Base-by-base conservation (phyloP, 495 filamentous ascomycete species). In the Bryoglossum gracile region DNA sequence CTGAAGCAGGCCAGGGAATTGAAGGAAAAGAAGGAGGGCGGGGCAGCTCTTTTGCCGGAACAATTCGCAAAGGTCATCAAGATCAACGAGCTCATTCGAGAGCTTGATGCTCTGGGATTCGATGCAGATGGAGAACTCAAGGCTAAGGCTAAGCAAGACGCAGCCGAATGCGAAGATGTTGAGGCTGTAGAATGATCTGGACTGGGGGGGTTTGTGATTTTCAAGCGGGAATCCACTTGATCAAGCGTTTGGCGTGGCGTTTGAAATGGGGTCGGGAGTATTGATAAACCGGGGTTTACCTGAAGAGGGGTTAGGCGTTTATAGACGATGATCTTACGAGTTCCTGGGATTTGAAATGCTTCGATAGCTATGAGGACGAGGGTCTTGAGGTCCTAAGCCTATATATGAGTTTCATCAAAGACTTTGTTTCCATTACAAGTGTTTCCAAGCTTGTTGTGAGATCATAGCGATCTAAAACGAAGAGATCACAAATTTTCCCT, bases 51-150 rank as follows among this genome's bases (percentile, higher is more conserved):
- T 52, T 70, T 95, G 11, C 94, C 94, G 0, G 94, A 99, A 66
- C 94, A 99, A 69, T 82, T 97, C 44, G 90, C 89, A 50, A 99
- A 99, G 70, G 84, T 99, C 37, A 92, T 94, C 60, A 94, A 90
- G 66, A 94, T 99, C 60, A 86, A 87, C 42, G 92, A 96, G 67
- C 74, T 99, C 16, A 83, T 95, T 43, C 75, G 89, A 25, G 89
- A 97, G 62, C 73, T 99, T 22, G 88, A 95, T 55, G 72, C 73
- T 5, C 69, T 99, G 23, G 94, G 92, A 0, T 89, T 97, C 50
- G 86, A 95, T 63, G 63, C 66, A 1, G 74, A 77, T 0, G 74
- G 72, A 16, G 74, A 77, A 36, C 53, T 51, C 2, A 62, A 55
- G 22, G 34, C 33, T 16, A 40, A 55, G 28, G 39, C 36, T 19